Evolutionary conservation across 306 rosid genomes (phyloP).

Genomic region (Prunus campanulata): DNA sequence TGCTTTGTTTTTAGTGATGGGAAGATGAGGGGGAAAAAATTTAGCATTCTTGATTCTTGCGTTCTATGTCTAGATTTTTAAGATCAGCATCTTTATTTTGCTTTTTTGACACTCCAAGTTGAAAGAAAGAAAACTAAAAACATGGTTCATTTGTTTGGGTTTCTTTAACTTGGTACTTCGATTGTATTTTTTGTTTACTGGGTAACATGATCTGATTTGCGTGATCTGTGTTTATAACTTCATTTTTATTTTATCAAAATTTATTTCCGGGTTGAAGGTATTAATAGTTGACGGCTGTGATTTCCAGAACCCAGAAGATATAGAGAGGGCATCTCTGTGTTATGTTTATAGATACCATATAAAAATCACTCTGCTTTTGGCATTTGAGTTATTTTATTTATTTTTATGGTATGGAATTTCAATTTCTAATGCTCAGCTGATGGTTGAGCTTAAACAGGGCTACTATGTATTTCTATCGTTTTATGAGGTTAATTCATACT

Average conservation of each 20-base stretch:
- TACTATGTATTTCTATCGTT: background rate
- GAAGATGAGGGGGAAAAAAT: conserved; percentile 6
- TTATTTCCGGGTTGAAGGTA: background rate
- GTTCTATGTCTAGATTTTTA: background rate
- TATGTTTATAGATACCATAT: background rate
- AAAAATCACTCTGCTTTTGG: background rate
- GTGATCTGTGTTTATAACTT: conserved; percentile 15
- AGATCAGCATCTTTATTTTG: conserved; percentile 1
- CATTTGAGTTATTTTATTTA: background rate
- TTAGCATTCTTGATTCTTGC: background rate
- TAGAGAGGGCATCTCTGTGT: background rate
- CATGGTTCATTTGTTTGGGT: background rate
- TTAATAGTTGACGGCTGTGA: background rate
- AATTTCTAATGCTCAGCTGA: background rate
- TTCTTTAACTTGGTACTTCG: background rate
- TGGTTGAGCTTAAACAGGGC: background rate
- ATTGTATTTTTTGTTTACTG: background rate
- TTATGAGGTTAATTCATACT: background rate
- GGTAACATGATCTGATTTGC: background rate
- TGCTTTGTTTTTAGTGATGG: conserved; percentile 25
- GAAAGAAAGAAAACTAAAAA: background rate
- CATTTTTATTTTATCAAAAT: background rate
- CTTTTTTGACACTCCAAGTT: background rate
- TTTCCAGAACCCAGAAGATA: background rate
- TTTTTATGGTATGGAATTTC: background rate